These are phyloP conservation scores for Chenopodium quinoa DNA, from an alignment of 148 eudicot genomes.

Conservation along the genomic window DNA sequence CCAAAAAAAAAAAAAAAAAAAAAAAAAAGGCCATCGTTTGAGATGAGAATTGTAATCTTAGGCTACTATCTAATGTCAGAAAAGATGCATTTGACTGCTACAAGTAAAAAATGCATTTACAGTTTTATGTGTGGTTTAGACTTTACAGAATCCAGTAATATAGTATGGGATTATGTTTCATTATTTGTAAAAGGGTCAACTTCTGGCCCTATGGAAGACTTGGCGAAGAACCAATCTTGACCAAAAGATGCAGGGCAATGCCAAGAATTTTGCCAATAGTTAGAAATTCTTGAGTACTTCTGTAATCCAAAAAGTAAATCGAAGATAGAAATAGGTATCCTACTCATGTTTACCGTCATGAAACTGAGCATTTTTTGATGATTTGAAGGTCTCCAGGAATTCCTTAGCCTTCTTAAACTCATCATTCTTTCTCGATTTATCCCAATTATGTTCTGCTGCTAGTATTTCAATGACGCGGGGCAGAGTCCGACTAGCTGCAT, in stretches of 20 bases:
- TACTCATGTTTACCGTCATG: slow-evolving; percentile 87
- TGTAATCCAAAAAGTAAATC: background rate
- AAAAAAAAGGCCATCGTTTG: background rate
- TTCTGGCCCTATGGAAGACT: background rate
- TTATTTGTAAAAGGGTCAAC: background rate
- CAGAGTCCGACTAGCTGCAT: slow-evolving; percentile 78
- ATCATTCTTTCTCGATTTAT: slow-evolving; percentile 60
- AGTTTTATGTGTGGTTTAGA: slow-evolving; percentile 3
- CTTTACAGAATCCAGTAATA: background rate
- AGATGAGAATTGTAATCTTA: background rate
- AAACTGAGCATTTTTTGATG: slow-evolving; percentile 90
- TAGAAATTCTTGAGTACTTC: background rate
- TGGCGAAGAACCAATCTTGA: background rate
- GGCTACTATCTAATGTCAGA: background rate
- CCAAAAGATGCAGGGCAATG: background rate
- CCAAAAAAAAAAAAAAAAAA: background rate
- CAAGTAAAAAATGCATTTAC: slow-evolving; percentile 5
- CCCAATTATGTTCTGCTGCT: slow-evolving; percentile 87
- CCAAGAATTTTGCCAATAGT: background rate
- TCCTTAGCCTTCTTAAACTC: slow-evolving; percentile 56
- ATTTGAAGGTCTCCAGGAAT: slow-evolving; percentile 85
- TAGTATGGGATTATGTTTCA: background rate
- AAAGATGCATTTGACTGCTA: background rate
- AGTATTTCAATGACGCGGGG: slow-evolving; percentile 77
- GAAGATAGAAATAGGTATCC: slow-evolving; percentile 8